A percentile compares a stretch with the other conserved stretches of the same genome.
These are phyloP conservation scores for Neopestalotiopsis clavispora DNA, from an alignment of 2,329 filamentous ascomycete species.

Conservation along the genomic window DNA sequence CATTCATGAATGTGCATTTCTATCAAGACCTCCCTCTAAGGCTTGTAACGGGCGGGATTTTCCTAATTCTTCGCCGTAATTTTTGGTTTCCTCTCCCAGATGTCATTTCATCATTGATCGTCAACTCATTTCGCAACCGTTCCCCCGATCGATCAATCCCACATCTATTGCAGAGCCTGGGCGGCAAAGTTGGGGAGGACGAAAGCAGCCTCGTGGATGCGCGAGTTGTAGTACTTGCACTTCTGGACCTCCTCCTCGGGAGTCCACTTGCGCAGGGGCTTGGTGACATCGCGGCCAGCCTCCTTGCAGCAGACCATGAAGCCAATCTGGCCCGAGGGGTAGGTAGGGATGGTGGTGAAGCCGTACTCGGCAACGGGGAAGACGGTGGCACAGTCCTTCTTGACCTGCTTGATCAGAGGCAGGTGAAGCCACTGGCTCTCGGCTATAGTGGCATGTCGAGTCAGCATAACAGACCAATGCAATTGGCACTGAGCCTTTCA, in stretches of 20 bases:
- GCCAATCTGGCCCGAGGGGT: conserved; percentile 97
- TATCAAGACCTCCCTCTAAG: background rate
- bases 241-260: conserved; percentile 89
- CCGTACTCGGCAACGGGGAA: conserved; percentile 98
- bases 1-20: background rate
- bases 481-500: conserved; percentile 6
- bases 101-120: conserved; percentile 1
- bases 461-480: conserved; percentile 6
- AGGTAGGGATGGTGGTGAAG: conserved; percentile 99
- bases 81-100: conserved; percentile 8
- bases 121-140: conserved; percentile 5
- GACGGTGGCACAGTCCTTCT: conserved; percentile 95
- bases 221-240: conserved; percentile 96
- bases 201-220: conserved; percentile 95
- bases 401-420: conserved; percentile 88
- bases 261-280: conserved; percentile 81
- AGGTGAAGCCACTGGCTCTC: conserved; percentile 99
- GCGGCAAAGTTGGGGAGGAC: conserved; percentile 92
- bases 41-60: background rate
- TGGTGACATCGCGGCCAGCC: conserved; percentile 78
- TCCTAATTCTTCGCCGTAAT: background rate
- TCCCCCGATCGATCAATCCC: background rate
- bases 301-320: conserved; percentile 99
- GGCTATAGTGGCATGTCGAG: conserved; percentile 58
- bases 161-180: conserved; percentile 66